Percentiles rank a stretch among this genome's conserved stretches.
Conservation (phyloP, 2,329 filamentous ascomycete species). For the Arthrocladium fulminans region DNA sequence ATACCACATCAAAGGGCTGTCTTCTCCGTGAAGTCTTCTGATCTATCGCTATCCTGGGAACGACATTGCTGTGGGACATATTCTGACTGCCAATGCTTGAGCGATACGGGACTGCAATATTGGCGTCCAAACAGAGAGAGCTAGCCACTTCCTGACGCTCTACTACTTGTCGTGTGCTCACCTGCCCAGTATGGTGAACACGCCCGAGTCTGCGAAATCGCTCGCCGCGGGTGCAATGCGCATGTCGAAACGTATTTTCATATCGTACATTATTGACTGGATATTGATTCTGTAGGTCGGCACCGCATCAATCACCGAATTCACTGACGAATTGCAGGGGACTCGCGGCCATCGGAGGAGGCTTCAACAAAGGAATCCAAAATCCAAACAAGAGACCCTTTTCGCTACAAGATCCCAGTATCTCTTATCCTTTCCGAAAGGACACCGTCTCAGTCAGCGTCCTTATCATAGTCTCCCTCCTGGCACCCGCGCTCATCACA, state of each 20-base stretch:
- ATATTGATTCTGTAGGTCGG: slow-evolving; percentile 48
- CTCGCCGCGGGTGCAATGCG: slow-evolving; percentile 15
- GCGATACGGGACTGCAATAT: no score
- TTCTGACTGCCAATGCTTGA: no score
- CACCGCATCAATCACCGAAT: neutral
- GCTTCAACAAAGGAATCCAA: slow-evolving; percentile 40
- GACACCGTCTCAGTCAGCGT: slow-evolving; percentile 64
- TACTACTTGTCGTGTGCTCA: slow-evolving; percentile 17
- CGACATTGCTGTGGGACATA: no score
- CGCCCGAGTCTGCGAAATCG: slow-evolving; percentile 12
- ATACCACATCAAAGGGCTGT: no score
- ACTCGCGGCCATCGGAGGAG: slow-evolving; percentile 51
- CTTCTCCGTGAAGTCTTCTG: no score
- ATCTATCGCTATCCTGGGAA: no score
- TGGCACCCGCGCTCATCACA: slow-evolving; percentile 60
- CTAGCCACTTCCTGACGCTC: neutral
- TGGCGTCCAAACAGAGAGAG: no score
- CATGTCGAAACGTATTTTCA: slow-evolving; percentile 44
- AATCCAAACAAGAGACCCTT: slow-evolving; percentile 56
- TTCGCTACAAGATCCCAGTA: slow-evolving; percentile 62
- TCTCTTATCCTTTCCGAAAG: slow-evolving; percentile 65
- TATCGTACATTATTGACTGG: slow-evolving; percentile 69
- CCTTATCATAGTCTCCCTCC: slow-evolving; percentile 54
- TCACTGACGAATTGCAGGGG: slow-evolving; percentile 30
- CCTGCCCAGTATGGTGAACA: slow-evolving; percentile 16